Conservation (phyloP, 495 filamentous ascomycete species). For the Lasiosphaeria ovina region DNA sequence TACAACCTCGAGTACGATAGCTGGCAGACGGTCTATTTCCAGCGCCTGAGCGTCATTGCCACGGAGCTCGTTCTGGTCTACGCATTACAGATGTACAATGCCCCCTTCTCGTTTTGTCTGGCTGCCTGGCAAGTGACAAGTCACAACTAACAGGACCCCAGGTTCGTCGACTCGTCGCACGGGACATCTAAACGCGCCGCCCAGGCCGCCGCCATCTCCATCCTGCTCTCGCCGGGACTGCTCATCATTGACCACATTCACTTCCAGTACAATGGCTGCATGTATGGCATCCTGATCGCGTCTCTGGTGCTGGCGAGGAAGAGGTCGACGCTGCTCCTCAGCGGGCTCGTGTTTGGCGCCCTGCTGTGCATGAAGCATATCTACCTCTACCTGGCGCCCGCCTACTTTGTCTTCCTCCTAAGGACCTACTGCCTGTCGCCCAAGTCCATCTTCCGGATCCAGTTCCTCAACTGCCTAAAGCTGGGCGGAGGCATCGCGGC, state of each 20-base stretch:
- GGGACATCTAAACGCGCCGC: slow-evolving; percentile 67
- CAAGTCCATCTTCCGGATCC: slow-evolving; percentile 71
- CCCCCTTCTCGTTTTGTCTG: background rate
- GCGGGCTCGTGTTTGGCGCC: slow-evolving; percentile 77
- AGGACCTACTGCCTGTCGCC: slow-evolving; percentile 84
- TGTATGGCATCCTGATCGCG: slow-evolving; percentile 84
- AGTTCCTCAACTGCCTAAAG: slow-evolving; percentile 75
- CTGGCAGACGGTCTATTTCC: slow-evolving; percentile 91
- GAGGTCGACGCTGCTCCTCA: slow-evolving; percentile 69
- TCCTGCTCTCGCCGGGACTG: slow-evolving; percentile 87
- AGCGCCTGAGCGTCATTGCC: slow-evolving; percentile 81
- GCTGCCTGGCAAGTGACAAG: background rate
- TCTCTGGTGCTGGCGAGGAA: slow-evolving; percentile 81
- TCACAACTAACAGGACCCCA: slow-evolving; percentile 34
- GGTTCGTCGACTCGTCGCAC: slow-evolving; percentile 66
- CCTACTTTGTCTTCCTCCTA: slow-evolving; percentile 90
- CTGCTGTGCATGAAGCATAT: slow-evolving; percentile 96
- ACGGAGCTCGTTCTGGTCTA: slow-evolving; percentile 81
- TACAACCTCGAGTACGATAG: slow-evolving; percentile 79
- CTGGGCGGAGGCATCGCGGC: slow-evolving; percentile 68
- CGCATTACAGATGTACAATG: slow-evolving; percentile 71
- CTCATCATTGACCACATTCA: slow-evolving; percentile 98
- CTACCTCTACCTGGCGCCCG: slow-evolving; percentile 93
- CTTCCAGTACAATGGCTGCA: slow-evolving; percentile 97
- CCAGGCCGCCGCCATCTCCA: slow-evolving; percentile 82